phyloP scores from a whole-genome alignment of 1,139 yeast species.

The Diutina pseudorugosa region DNA sequence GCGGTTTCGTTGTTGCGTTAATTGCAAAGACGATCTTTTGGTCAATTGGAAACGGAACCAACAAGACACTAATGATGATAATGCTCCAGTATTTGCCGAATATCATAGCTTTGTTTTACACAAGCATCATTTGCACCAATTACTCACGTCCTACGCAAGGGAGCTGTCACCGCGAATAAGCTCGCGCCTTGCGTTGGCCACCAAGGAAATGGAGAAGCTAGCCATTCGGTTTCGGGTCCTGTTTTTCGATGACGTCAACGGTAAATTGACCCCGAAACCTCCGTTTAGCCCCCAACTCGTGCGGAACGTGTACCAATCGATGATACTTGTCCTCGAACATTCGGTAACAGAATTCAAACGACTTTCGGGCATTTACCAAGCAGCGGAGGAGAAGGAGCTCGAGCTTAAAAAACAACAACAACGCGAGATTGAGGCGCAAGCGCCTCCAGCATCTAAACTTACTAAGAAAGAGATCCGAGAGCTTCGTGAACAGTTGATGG shows the following conservation, averaged over 20 bases:
- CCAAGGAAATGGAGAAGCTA: conserved; percentile 25
- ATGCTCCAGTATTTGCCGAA: conserved; percentile 14
- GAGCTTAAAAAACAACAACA: conserved; percentile 3
- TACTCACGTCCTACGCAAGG: conserved; percentile 12
- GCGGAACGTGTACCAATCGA: conserved; percentile 22
- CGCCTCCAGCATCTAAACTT: conserved; percentile 15
- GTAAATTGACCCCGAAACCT: conserved; percentile 5
- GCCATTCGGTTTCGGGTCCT: conserved; percentile 15
- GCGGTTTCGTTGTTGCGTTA: conserved; percentile 43
- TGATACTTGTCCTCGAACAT: conserved; percentile 23
- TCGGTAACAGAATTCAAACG: conserved; percentile 18
- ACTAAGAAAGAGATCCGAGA: conserved; percentile 43
- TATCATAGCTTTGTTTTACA: conserved; percentile 23
- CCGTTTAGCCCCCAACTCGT: conserved; percentile 11
- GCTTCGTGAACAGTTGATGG: conserved; percentile 69
- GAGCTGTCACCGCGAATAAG: conserved; percentile 15
- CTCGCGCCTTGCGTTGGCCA: conserved; percentile 15
- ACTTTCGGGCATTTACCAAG: conserved; percentile 16
- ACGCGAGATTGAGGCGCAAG: conserved; percentile 1
- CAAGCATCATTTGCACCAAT: conserved; percentile 19
- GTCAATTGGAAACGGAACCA: conserved; percentile 37
- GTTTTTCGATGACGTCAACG: conserved; percentile 13
- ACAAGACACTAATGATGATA: conserved; percentile 5
- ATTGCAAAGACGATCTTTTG: conserved; percentile 55
- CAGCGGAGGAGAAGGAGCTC: conserved; percentile 7